A percentile compares a stretch with the other conserved stretches of the same genome.
These are phyloP conservation scores for Thielaviopsis ethacetica DNA, from an alignment of 2,329 filamentous ascomycete species.

Conservation along the genomic window DNA sequence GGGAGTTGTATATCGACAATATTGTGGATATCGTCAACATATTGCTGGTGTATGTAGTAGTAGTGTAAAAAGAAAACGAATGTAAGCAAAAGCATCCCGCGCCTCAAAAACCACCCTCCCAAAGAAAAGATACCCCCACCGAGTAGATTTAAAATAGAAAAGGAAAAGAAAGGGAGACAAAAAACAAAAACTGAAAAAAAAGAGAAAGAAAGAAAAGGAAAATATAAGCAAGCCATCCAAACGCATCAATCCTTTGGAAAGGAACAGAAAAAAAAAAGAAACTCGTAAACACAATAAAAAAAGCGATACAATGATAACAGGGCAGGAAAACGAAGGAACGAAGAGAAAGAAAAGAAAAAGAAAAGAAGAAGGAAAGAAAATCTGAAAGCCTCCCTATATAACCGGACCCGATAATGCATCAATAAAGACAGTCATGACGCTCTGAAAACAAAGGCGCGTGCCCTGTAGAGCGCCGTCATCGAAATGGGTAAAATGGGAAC, in stretches of 20 bases:
- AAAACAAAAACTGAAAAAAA: neutral
- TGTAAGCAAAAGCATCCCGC: neutral
- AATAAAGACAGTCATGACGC: neutral
- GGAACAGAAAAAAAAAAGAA: neutral
- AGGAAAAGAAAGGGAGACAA: too few relatives aligned
- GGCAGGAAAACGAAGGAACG: neutral
- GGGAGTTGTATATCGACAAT: too few relatives aligned
- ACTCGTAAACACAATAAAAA: too few relatives aligned
- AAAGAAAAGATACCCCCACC: neutral
- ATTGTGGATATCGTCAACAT: neutral
- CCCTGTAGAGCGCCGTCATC: too few relatives aligned
- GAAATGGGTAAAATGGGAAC: neutral
- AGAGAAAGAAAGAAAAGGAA: neutral
- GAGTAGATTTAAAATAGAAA: neutral
- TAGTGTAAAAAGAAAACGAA: neutral
- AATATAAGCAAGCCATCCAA: neutral
- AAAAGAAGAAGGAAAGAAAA: constrained; percentile 1
- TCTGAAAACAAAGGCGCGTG: too few relatives aligned
- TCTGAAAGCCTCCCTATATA: constrained; percentile 11
- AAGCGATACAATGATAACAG: neutral
- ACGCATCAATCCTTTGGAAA: constrained; percentile 2
- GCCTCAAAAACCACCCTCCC: neutral
- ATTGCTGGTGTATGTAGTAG: neutral
- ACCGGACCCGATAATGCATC: constrained; percentile 8
- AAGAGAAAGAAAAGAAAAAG: neutral